Percentiles rank a stretch among this genome's conserved stretches.
Evolutionary conservation across 306 rosid species (phyloP).

Genomic region (Nissolia schottii): DNA sequence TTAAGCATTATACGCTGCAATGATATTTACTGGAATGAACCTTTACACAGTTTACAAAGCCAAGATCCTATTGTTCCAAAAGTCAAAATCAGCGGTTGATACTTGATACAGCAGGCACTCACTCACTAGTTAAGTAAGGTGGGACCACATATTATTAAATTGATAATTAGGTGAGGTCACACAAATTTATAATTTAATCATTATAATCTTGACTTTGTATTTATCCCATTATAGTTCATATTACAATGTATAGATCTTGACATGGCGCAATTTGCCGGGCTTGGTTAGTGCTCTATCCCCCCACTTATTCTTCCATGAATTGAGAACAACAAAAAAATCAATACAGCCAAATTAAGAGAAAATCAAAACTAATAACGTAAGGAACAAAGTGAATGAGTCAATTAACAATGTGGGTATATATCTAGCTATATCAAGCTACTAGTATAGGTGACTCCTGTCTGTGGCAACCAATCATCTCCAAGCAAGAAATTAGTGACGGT

Average conservation of each 20-base stretch:
- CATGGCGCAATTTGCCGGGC: background rate
- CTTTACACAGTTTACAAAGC: background rate
- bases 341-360: background rate
- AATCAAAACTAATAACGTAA: background rate
- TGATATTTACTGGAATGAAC: background rate
- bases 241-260: background rate
- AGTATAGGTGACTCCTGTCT: slow-evolving; percentile 56
- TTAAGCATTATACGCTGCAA: background rate
- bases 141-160: background rate
- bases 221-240: background rate
- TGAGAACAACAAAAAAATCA: background rate
- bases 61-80: background rate
- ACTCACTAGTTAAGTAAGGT: background rate
- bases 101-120: background rate
- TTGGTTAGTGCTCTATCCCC: background rate
- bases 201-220: background rate
- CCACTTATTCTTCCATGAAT: background rate
- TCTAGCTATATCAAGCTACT: slow-evolving; percentile 18
- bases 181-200: background rate
- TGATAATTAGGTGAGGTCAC: background rate
- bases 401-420: background rate
- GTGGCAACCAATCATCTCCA: slow-evolving; percentile 61
- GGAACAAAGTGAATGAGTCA: background rate
- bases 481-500: slow-evolving; percentile 50
- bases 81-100: background rate